Conservation (phyloP, 257 asterid genomes). For the Marsdenia floribunda region DNA sequence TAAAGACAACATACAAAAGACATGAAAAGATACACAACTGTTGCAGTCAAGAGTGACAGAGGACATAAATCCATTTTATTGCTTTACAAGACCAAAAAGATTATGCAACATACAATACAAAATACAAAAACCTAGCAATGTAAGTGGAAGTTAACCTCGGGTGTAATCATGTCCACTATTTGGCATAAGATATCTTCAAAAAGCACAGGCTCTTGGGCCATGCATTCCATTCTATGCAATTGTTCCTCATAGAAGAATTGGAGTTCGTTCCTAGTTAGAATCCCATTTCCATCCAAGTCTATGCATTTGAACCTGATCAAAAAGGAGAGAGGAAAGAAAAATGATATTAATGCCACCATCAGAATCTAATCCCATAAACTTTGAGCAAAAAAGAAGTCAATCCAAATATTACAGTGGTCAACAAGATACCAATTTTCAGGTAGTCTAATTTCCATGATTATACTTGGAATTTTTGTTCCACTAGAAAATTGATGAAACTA, state of each 20-base stretch:
- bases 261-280: slow-evolving; percentile 87
- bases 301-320: slow-evolving; percentile 94
- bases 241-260: slow-evolving; percentile 99
- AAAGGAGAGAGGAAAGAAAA: not conserved
- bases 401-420: not conserved
- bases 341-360: not conserved
- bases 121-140: slow-evolving; percentile 4
- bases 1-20: not conserved
- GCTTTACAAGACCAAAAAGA: slow-evolving; percentile 1
- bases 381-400: not conserved
- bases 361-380: not conserved
- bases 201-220: slow-evolving; percentile 99
- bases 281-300: slow-evolving; percentile 96
- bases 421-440: slow-evolving; percentile 4
- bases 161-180: slow-evolving; percentile 92
- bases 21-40: not conserved
- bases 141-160: slow-evolving; percentile 57
- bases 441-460: not conserved
- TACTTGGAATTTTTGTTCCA: not conserved
- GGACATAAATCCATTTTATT: not conserved
- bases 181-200: slow-evolving; percentile 99
- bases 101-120: not conserved
- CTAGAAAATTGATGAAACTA: not conserved
- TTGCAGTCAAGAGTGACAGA: not conserved
- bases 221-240: slow-evolving; percentile 99